These are phyloP conservation scores for Takashimella koratensis DNA, from an alignment of 1,284 basidiomycete genomes.

Conservation along the genomic window DNA sequence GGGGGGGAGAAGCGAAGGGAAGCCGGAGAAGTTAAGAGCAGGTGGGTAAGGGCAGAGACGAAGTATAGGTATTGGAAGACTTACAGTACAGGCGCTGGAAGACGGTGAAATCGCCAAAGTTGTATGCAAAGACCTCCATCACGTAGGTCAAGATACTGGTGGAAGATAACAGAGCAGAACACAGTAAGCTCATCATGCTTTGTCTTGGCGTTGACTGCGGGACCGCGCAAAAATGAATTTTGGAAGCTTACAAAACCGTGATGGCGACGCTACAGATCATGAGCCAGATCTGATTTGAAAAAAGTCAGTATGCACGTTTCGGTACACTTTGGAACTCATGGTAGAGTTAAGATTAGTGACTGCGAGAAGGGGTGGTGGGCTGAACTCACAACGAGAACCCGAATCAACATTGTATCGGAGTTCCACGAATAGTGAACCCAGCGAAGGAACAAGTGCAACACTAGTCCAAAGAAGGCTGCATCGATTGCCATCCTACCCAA, in stretches of 20 bases:
- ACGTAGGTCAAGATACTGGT: constrained; percentile 1
- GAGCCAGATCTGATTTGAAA: neutral
- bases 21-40: neutral
- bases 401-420: neutral
- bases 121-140: constrained; percentile 9
- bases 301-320: too few relatives aligned
- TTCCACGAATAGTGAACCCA: neutral
- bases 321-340: too few relatives aligned
- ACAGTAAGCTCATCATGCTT: too few relatives aligned
- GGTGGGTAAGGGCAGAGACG: neutral
- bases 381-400: neutral
- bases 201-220: too few relatives aligned
- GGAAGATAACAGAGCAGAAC: neutral
- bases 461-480: neutral
- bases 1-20: neutral
- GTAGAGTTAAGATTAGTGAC: too few relatives aligned
- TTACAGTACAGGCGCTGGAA: neutral
- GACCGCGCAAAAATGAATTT: too few relatives aligned
- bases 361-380: too few relatives aligned
- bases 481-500: neutral
- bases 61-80: neutral
- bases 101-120: constrained; percentile 5
- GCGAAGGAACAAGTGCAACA: neutral
- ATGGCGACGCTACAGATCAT: neutral
- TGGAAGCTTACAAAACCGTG: neutral